A percentile compares a stretch with the other conserved stretches of the same genome.
Evolutionary conservation across 805 yeast genomes (phyloP).

Genomic region (Torulaspora microellipsoides): DNA sequence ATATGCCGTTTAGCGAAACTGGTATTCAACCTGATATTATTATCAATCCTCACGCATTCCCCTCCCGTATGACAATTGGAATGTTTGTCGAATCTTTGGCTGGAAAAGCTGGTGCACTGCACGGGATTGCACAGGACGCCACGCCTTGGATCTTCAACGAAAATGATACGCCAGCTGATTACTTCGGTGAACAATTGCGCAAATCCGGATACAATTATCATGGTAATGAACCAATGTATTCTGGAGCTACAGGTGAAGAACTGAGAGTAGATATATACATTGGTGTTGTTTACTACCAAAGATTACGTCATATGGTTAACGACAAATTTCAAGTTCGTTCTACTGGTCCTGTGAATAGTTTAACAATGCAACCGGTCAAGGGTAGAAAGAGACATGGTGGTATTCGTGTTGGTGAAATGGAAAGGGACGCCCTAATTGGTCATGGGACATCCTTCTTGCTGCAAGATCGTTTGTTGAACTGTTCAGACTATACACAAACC

Average conservation of each 20-base stretch:
- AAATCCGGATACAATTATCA: conserved; percentile 93
- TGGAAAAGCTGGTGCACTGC: conserved; percentile 98
- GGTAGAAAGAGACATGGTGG: conserved; percentile 99
- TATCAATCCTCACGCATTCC: conserved; percentile 99
- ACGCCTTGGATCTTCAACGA: conserved; percentile 96
- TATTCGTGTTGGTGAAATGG: conserved; percentile 99
- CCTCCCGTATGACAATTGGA: conserved; percentile 99
- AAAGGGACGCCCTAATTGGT: conserved; percentile 97
- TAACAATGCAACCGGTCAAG: conserved; percentile 99
- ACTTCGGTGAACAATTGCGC: conserved; percentile 87
- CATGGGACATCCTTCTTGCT: conserved; percentile 94
- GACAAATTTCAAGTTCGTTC: conserved; percentile 99
- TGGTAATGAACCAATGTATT: conserved; percentile 98
- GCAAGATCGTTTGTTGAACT: conserved; percentile 91
- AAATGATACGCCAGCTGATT: conserved; percentile 92
- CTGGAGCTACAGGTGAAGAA: conserved; percentile 98
- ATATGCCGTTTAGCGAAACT: conserved; percentile 93
- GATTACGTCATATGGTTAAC: conserved; percentile 98
- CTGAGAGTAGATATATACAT: conserved; percentile 91
- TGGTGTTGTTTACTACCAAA: conserved; percentile 96
- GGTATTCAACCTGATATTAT: conserved; percentile 98
- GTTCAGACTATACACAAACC: conserved; percentile 92
- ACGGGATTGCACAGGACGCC: conserved; percentile 94
- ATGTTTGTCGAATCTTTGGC: conserved; percentile 98
- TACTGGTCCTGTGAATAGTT: conserved; percentile 94